Evolutionary conservation across 2,329 filamentous ascomycete species (phyloP).

Genomic region (Ophiocordyceps camponoti-saundersi): DNA sequence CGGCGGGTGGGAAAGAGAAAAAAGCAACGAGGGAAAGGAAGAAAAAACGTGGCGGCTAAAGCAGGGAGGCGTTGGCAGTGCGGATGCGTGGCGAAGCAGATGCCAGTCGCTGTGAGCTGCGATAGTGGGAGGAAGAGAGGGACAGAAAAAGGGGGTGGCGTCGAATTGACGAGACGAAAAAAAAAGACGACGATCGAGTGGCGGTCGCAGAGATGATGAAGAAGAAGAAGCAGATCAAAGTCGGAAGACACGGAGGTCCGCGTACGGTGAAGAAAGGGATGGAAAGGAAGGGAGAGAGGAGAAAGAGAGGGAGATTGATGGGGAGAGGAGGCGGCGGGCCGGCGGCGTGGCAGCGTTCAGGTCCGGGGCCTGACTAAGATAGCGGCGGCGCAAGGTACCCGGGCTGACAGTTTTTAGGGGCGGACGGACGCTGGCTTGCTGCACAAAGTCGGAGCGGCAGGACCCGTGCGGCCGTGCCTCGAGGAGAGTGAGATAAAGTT

Average conservation of each 20-base stretch:
- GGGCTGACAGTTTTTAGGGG: neutral
- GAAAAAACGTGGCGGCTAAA: neutral
- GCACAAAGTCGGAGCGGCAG: neutral
- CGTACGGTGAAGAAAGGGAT: neutral
- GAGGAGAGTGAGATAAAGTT: neutral
- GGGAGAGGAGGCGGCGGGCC: neutral
- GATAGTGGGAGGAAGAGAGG: neutral
- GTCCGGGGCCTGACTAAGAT: neutral
- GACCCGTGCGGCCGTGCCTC: neutral
- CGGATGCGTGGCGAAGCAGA: neutral
- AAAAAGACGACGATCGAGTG: neutral
- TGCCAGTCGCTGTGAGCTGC: neutral
- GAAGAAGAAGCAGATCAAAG: neutral
- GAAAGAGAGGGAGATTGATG: neutral
- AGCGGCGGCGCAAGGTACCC: neutral
- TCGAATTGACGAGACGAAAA: neutral
- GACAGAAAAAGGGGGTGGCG: neutral
- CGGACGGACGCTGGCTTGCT: neutral
- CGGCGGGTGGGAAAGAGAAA: neutral
- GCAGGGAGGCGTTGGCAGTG: neutral
- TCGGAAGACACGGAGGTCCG: neutral
- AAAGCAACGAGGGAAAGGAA: neutral
- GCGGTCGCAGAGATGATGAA: neutral
- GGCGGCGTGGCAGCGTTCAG: neutral
- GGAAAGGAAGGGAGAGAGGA: slow-evolving; percentile 1